Evolutionary conservation across 495 filamentous ascomycete species (phyloP).

Genomic region (Xylaria telfairii): DNA sequence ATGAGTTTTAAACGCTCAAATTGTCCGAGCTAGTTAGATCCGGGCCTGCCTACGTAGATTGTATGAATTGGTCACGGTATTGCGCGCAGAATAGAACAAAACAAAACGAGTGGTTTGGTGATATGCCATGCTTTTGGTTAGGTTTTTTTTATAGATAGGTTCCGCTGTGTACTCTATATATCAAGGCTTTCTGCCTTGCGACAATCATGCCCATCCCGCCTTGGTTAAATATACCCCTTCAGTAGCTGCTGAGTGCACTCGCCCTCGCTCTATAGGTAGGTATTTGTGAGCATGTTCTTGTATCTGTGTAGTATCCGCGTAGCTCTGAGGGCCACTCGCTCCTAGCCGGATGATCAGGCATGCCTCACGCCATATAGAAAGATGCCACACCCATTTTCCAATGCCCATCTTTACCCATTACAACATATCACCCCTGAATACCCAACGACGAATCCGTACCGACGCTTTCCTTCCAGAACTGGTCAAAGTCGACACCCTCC

Average conservation of each 20-base stretch:
- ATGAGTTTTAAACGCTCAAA: background rate
- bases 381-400: background rate
- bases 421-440: background rate
- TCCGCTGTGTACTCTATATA: background rate
- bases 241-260: background rate
- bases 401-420: background rate
- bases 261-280: no score
- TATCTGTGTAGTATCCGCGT: background rate
- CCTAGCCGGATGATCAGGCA: background rate
- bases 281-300: background rate
- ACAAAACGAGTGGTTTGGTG: background rate
- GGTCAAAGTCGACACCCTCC: constrained; percentile 75
- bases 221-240: background rate
- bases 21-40: background rate
- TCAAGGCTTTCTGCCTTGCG: background rate
- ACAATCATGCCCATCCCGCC: background rate
- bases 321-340: background rate
- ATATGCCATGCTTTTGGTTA: background rate
- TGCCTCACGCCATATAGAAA: background rate
- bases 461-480: constrained; percentile 74
- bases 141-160: background rate
- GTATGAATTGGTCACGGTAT: background rate
- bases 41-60: no score
- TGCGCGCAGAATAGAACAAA: background rate
- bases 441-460: constrained; percentile 58